These are phyloP conservation scores for Collybia sordida DNA, from an alignment of 768 basidiomycete genomes.

Conservation along the genomic window DNA sequence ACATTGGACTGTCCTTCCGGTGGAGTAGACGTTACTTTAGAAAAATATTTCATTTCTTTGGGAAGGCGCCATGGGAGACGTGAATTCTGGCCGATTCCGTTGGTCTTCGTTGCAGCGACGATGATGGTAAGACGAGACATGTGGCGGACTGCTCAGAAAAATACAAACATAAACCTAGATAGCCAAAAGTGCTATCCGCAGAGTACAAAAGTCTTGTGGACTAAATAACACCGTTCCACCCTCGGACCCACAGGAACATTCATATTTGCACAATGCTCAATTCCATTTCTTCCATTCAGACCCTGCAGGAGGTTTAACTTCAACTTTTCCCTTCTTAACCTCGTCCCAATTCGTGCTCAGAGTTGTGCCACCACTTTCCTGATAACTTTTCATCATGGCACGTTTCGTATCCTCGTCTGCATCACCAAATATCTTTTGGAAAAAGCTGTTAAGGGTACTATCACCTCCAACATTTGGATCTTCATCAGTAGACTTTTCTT, in stretches of 20 bases:
- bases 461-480: conserved; percentile 93
- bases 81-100: conserved; percentile 83
- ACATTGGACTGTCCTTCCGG: conserved; percentile 61
- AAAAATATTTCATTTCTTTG: conserved; percentile 91
- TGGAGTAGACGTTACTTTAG: conserved; percentile 66
- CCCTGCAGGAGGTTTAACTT: conserved; percentile 82
- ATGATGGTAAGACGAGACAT: conserved; percentile 85
- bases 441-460: conserved; percentile 80
- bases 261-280: conserved; percentile 21
- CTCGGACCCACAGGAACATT: conserved; percentile 1
- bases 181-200: neutral
- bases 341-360: conserved; percentile 96
- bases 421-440: conserved; percentile 88
- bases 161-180: neutral
- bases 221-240: neutral
- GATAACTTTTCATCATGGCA: conserved; percentile 98
- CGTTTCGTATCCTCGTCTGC: conserved; percentile 89
- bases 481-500: conserved; percentile 66
- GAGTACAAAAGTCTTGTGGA: neutral
- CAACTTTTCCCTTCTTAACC: conserved; percentile 66
- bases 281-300: conserved; percentile 84
- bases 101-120: conserved; percentile 84
- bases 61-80: conserved; percentile 88
- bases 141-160: conserved; percentile 3
- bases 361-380: conserved; percentile 93